phyloP scores from a whole-genome alignment of 306 rosid genomes.

The Coriaria nepalensis region DNA sequence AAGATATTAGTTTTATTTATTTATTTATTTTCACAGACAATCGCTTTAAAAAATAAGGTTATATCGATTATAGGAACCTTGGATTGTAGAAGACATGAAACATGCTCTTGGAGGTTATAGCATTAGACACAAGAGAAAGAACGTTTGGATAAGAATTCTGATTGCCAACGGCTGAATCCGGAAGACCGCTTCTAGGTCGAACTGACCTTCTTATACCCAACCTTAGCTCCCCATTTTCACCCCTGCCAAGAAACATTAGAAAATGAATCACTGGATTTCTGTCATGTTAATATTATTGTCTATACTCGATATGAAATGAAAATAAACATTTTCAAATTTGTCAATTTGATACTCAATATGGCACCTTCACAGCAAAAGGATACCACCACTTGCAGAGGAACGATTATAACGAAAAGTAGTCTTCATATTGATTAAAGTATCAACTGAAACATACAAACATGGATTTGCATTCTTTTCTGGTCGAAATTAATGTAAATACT shows the following conservation, averaged over 20 bases:
- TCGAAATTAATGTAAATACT: no score
- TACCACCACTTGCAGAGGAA: background rate
- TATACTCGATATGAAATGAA: background rate
- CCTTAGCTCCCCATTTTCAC: slow-evolving; percentile 86
- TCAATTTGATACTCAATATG: no score
- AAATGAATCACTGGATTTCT: background rate
- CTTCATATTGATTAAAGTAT: slow-evolving; percentile 2
- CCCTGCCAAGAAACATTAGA: slow-evolving; percentile 39
- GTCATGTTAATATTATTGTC: no score
- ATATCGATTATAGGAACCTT: slow-evolving; percentile 38
- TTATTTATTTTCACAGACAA: no score
- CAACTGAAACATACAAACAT: background rate
- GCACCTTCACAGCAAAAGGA: no score
- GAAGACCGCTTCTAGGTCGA: slow-evolving; percentile 81
- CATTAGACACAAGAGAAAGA: slow-evolving; percentile 68
- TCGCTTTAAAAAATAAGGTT: background rate
- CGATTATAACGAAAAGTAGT: background rate
- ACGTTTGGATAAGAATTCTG: slow-evolving; percentile 49
- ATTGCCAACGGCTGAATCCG: slow-evolving; percentile 60
- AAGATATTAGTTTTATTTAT: slow-evolving; percentile 3
- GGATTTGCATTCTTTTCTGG: background rate
- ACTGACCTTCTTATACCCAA: slow-evolving; percentile 88
- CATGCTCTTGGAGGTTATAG: slow-evolving; percentile 63
- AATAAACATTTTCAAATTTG: no score
- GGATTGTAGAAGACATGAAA: slow-evolving; percentile 94